These are phyloP conservation scores for Atractiella rhizophila DNA, from an alignment of 768 basidiomycete species.

Conservation along the genomic window DNA sequence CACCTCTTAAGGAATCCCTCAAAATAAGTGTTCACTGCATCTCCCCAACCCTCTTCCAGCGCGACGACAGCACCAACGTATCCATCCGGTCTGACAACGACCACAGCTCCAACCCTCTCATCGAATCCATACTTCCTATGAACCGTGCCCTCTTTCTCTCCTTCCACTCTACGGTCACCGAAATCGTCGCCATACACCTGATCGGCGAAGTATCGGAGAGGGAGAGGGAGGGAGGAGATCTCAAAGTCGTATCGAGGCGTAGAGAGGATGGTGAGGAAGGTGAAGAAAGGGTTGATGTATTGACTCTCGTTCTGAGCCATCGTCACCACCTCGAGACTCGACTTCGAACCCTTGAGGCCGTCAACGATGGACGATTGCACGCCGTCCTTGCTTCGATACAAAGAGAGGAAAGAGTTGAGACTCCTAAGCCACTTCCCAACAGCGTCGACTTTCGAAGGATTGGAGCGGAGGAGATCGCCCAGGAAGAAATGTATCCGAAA, in stretches of 20 bases:
- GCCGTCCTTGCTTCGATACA: slow-evolving; percentile 12
- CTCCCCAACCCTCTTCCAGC: slow-evolving; percentile 15
- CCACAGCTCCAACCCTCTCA: slow-evolving; percentile 16
- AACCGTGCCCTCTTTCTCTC: slow-evolving; percentile 9
- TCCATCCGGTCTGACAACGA: slow-evolving; percentile 21
- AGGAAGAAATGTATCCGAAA: slow-evolving; percentile 17
- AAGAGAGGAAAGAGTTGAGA: slow-evolving; percentile 15
- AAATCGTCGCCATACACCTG: slow-evolving; percentile 15
- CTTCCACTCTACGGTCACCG: slow-evolving; percentile 14
- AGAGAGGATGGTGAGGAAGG: slow-evolving; percentile 16
- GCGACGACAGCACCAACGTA: slow-evolving; percentile 19
- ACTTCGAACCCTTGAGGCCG: slow-evolving; percentile 5
- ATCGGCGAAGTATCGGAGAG: slow-evolving; percentile 10
- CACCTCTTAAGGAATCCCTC: slow-evolving; percentile 17
- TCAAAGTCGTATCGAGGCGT: slow-evolving; percentile 16
- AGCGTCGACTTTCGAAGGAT: slow-evolving; percentile 3
- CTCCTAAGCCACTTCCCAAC: slow-evolving; percentile 12
- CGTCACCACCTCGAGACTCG: too few species aligned
- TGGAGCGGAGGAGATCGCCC: slow-evolving; percentile 7
- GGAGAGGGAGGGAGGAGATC: slow-evolving; percentile 13
- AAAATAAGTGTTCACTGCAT: slow-evolving; percentile 19
- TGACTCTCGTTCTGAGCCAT: too few species aligned
- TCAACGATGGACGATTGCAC: slow-evolving; percentile 12
- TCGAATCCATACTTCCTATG: slow-evolving; percentile 18
- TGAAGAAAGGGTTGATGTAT: slow-evolving; percentile 18